phyloP scores from a whole-genome alignment of 441 rosid species.

The Pelargonium fulgidum region DNA sequence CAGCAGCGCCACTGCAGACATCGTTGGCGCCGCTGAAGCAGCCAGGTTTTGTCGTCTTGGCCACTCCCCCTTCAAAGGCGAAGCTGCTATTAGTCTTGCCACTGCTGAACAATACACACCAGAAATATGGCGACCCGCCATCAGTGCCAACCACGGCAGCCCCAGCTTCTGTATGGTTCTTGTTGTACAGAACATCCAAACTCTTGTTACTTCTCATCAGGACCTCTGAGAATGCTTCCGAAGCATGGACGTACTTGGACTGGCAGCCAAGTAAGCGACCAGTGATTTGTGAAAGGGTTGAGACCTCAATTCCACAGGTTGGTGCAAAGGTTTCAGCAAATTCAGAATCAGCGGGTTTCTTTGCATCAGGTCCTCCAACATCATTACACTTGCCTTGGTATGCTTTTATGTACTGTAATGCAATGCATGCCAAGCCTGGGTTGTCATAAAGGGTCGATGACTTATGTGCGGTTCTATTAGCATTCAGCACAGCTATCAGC shows the following conservation, averaged over 20 bases:
- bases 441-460: slow-evolving; percentile 44
- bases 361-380: slow-evolving; percentile 54
- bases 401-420: slow-evolving; percentile 66
- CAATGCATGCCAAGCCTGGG: slow-evolving; percentile 65
- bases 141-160: slow-evolving; percentile 53
- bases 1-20: slow-evolving; percentile 39
- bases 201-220: slow-evolving; percentile 45
- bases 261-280: slow-evolving; percentile 64
- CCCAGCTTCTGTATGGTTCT: slow-evolving; percentile 64
- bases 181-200: slow-evolving; percentile 42
- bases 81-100: slow-evolving; percentile 52
- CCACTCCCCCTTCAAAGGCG: slow-evolving; percentile 41
- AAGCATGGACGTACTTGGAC: slow-evolving; percentile 39
- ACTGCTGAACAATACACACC: slow-evolving; percentile 69
- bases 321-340: slow-evolving; percentile 58
- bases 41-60: slow-evolving; percentile 47
- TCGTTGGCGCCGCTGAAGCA: slow-evolving; percentile 74
- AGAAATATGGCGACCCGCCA: slow-evolving; percentile 63
- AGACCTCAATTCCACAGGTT: slow-evolving; percentile 41
- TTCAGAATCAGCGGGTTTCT: slow-evolving; percentile 54
- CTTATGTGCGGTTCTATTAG: slow-evolving; percentile 48
- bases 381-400: slow-evolving; percentile 54
- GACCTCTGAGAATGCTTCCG: slow-evolving; percentile 51
- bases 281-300: slow-evolving; percentile 50
- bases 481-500: slow-evolving; percentile 40